Conservation (phyloP, 495 filamentous ascomycete genomes). For the Penicillium pancosmium region DNA sequence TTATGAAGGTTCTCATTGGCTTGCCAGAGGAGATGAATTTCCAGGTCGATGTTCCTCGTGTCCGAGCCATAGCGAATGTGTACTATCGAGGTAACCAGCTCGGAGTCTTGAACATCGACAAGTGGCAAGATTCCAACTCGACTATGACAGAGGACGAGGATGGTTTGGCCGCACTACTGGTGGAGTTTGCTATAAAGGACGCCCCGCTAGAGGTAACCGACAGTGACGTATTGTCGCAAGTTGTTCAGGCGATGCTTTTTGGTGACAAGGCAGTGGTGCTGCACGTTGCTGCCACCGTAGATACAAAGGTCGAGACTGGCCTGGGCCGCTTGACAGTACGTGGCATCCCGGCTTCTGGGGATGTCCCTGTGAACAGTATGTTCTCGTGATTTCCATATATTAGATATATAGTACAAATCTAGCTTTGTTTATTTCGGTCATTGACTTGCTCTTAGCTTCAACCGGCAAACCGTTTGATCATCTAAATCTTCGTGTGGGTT, state of each 20-base stretch:
- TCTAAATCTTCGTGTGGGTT: constrained; percentile 63
- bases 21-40: constrained; percentile 88
- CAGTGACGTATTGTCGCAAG: constrained; percentile 68
- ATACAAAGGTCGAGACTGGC: constrained; percentile 76
- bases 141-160: constrained; percentile 60
- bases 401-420: constrained; percentile 28
- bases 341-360: constrained; percentile 81
- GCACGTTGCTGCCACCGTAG: constrained; percentile 76
- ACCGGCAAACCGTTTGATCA: constrained; percentile 49
- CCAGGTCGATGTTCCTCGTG: constrained; percentile 68
- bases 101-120: constrained; percentile 70
- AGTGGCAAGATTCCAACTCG: constrained; percentile 89
- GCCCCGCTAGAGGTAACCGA: constrained; percentile 83
- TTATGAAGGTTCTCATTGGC: constrained; percentile 72
- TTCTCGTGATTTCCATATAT: constrained; percentile 31
- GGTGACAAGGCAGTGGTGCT: constrained; percentile 65
- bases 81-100: constrained; percentile 74
- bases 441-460: constrained; percentile 39
- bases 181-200: constrained; percentile 73
- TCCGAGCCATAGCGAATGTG: constrained; percentile 77
- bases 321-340: constrained; percentile 79
- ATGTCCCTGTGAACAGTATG: constrained; percentile 86
- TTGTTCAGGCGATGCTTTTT: constrained; percentile 76
- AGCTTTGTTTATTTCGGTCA: constrained; percentile 15
- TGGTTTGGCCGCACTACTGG: constrained; percentile 60